Evolutionary conservation across 306 rosid genomes (phyloP), one percentile per base, ranked within the genome.

Genomic region (Echinosophora koreensis): DNA sequence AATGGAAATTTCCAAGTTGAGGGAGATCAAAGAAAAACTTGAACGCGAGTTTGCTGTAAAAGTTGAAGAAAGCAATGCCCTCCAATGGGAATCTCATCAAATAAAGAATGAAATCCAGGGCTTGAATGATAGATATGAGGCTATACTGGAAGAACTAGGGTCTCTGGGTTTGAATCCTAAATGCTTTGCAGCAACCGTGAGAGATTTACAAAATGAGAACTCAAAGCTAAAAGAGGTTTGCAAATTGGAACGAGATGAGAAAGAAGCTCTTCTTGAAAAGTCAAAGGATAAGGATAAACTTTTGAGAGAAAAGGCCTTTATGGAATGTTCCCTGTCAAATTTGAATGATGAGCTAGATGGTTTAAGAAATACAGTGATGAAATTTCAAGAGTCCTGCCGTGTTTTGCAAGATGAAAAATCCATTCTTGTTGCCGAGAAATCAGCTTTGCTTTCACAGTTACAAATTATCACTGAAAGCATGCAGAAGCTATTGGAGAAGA

Each of bases 1-100:
- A 81, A 83, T 64, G 14, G 98, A 96, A 81, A 84, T 92, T 56
- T 86, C 83, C 8, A 84, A 80, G 85, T 87, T 96, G 87, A 96
- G 87, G 91, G 89, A 77, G 80, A 88, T 96, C 73, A 96, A 96
- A 81, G 94, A 91, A 69, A 93, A 90, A 77, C 93, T 96, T 61
- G 99, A 91, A 63, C 88, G 62, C 10, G 91, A 89, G 63, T 89
- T 96, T 68, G 41, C 82, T 1, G 52, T 69, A 30, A 92, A 90
- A 81, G 86, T 87, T 78, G 93, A 86, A 55, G 90, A 96, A 73
- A 89, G 93, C 78, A 84, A 83, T 78, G 47, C 83, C 51, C 90
- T 96, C 55, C 92, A 87, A 77, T 71, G 46, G 32, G 94, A 91
- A 69, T 89, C 93, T 66, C 60, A 47, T 59, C 88, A 80, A 57